A percentile compares a stretch with the other conserved stretches of the same genome.
Evolutionary conservation across 73 alveolate genomes (phyloP).

Genomic region (Paraurostyla sp.): DNA sequence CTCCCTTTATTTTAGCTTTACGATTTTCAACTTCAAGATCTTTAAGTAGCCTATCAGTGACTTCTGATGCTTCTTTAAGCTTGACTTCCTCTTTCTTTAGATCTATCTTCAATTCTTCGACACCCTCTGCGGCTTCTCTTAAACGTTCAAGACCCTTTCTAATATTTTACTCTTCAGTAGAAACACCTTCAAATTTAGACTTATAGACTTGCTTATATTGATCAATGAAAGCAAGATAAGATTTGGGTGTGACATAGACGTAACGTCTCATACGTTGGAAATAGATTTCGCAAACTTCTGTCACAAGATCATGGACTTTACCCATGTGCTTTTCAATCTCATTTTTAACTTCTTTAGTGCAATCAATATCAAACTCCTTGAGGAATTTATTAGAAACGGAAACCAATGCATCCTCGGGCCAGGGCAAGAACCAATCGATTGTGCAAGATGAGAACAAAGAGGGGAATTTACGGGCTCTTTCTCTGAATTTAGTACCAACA

Average conservation of each 20-base stretch:
- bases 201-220: conserved; percentile 98
- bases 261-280: conserved; percentile 99
- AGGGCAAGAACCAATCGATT: conserved; percentile 99
- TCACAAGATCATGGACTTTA: conserved; percentile 97
- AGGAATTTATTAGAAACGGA: conserved; percentile 96
- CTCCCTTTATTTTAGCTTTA: conserved; percentile 98
- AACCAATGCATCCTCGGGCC: conserved; percentile 99
- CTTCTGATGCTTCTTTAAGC: conserved; percentile 92
- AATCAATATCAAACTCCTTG: conserved; percentile 88
- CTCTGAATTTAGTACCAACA: conserved; percentile 99
- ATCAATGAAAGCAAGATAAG: conserved; percentile 98
- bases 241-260: conserved; percentile 99
- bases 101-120: conserved; percentile 88
- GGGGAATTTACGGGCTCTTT: conserved; percentile 99
- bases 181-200: conserved; percentile 92
- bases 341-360: conserved; percentile 90
- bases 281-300: conserved; percentile 96
- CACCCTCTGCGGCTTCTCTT: conserved; percentile 90
- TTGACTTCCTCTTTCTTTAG: conserved; percentile 85
- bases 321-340: conserved; percentile 99
- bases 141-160: conserved; percentile 90
- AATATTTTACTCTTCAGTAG: conserved; percentile 91
- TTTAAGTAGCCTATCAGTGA: conserved; percentile 93
- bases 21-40: conserved; percentile 97
- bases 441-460: conserved; percentile 99